phyloP scores from a whole-genome alignment of 257 asterid genomes.

The Fraxinus excelsior region DNA sequence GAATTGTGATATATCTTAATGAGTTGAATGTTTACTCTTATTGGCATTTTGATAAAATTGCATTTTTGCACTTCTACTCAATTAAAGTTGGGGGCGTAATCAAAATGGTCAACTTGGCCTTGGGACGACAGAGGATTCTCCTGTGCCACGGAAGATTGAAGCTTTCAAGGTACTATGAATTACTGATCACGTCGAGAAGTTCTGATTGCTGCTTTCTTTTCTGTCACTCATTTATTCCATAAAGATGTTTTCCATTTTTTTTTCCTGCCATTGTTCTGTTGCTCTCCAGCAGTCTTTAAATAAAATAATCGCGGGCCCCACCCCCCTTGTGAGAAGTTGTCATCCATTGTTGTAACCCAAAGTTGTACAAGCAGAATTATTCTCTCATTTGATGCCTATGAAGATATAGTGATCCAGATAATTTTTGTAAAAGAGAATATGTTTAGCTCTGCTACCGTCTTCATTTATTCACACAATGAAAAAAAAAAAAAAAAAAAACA shows the following conservation, averaged over 20 bases:
- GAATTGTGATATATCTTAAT: background rate
- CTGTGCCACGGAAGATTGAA: conserved; percentile 77
- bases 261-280: background rate
- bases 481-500: too few species aligned
- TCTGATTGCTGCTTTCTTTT: conserved; percentile 1
- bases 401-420: too few species aligned
- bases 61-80: conserved; percentile 19
- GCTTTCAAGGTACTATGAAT: conserved; percentile 91
- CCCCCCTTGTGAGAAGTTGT: too few species aligned
- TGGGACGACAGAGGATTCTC: conserved; percentile 90
- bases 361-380: background rate
- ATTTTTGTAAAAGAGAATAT: too few species aligned
- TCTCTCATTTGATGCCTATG: background rate
- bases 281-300: background rate
- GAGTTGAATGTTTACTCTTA: background rate
- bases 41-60: background rate
- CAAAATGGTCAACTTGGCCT: conserved; percentile 98
- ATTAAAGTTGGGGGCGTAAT: conserved; percentile 94
- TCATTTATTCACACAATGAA: background rate
- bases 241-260: background rate
- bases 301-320: background rate
- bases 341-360: background rate
- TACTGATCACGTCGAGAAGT: conserved; percentile 10
- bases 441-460: background rate
- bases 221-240: background rate